Evolutionary conservation across 2,329 filamentous ascomycete species (phyloP), one percentile per base, ranked within the genome.

Genomic region (Didymella exigua): DNA sequence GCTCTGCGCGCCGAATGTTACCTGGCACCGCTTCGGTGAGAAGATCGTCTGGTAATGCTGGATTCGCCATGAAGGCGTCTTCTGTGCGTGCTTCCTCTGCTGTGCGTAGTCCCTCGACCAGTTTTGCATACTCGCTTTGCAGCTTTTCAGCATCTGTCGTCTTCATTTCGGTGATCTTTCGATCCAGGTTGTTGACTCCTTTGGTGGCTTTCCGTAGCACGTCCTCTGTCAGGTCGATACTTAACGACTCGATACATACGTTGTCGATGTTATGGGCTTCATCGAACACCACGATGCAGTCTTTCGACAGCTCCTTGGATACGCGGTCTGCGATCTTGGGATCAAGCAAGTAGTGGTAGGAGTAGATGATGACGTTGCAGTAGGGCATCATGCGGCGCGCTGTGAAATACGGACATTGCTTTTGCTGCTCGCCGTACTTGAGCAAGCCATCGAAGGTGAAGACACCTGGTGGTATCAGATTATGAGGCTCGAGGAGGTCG

Each of bases 221-320:
- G 65, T 98, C 95, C 71, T 99, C 93, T 0, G 93, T 98, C 53
- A 99, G 85, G 68, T 99, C 95, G 36, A 96, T 98, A 70, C 95
- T 99, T 11, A 98, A 79, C 2, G 95, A 93, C 72, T 99, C 95
- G 63, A 99, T 99, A 74, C 96, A 99, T 55, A 99, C 95, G 72
- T 99, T 99, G 82, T 99, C 95, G 66, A 99, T 99, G 71, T 99
- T 99, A 79, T 99, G 95, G 13, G 95, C 95, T 76, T 99, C 95
- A 70, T 99, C 95, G 62, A 99, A 99, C 3, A 99, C 95, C 18
- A 99, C 91, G 47, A 99, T 99, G 74, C 93, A 97, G 74, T 99
- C 96, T 67, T 97, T 97, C 0, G 95, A 97, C 10, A 99, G 85
- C 69, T 99, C 95, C 74, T 89, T 92, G 0, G 95, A 98, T 2